Percentiles rank a stretch among this genome's conserved stretches.
Conservation (phyloP, 208 protist species). For the Novymonas esmeraldas region DNA sequence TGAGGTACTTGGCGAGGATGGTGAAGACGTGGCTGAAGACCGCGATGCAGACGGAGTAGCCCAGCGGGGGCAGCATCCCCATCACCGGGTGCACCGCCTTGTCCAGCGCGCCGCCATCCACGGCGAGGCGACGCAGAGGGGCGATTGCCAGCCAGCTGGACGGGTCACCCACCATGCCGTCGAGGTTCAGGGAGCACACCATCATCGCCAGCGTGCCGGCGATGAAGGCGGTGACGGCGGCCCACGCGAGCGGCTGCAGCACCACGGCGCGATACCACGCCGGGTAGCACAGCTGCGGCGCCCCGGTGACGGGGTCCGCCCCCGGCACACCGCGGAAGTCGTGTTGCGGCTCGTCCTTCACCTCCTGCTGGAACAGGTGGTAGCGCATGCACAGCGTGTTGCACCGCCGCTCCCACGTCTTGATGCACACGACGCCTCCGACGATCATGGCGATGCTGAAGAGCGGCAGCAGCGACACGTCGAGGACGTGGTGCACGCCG, state of each 20-base stretch:
- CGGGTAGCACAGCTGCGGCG: constrained; percentile 47
- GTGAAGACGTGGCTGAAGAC: constrained; percentile 54
- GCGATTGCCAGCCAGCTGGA: constrained; percentile 33
- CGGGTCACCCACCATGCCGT: constrained; percentile 33
- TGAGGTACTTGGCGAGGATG: constrained; percentile 51
- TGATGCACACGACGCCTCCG: constrained; percentile 63
- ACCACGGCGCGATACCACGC: constrained; percentile 42
- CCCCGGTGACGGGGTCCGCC: constrained; percentile 43
- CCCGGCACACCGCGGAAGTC: constrained; percentile 45
- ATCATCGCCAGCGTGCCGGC: constrained; percentile 36
- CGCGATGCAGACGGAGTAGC: constrained; percentile 44
- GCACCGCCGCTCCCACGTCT: constrained; percentile 65
- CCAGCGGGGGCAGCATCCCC: constrained; percentile 39
- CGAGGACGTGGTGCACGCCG: constrained; percentile 15
- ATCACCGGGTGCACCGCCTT: constrained; percentile 26
- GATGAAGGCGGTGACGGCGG: constrained; percentile 42
- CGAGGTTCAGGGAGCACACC: constrained; percentile 67
- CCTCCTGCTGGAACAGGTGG: constrained; percentile 45
- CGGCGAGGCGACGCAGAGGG: constrained; percentile 29
- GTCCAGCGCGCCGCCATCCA: constrained; percentile 51
- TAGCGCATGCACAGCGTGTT: constrained; percentile 41
- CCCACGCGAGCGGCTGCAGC: constrained; percentile 45
- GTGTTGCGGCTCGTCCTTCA: constrained; percentile 41
- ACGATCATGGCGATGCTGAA: constrained; percentile 48
- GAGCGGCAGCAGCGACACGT: constrained; percentile 31